Evolutionary conservation across 1,139 yeast species (phyloP), one percentile per base, ranked within the genome.

Genomic region (Waltiozyma sp.): DNA sequence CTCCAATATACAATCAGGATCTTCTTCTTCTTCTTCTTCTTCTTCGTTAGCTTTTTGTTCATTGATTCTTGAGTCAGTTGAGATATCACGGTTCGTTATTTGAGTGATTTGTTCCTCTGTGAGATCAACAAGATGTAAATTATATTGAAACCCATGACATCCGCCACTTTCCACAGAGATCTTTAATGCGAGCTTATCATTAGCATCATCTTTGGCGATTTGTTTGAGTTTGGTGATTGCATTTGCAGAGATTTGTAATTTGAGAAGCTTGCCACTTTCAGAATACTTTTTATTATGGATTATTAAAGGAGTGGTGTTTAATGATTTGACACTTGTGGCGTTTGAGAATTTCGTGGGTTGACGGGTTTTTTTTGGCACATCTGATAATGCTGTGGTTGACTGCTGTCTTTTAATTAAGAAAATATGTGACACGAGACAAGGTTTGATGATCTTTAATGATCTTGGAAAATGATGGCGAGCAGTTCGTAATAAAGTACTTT

Each of bases 101-200:
- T 26, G 28, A 11, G 28, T 4, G 4, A 26, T 11, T 26, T 26
- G 28, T 11, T 10, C 13, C 7, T 26, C 28, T 7, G 6, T 13
- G 4, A 68, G 56, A 39, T 72, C 69, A 10, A 63, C 57, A 38
- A 72, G 61, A 46, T 77, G 73, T 55, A 91, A 68, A 49, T 82
- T 75, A 57, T 91, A 91, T 61, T 91, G 98, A 63, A 87, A 93
- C 26, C 99, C 98, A 61, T 91, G 99, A 61, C 98, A 93, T 3
- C 99, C 99, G 7, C 98, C 99, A 56, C 95, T 84, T 54, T 89
- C 97, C 6, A 93, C 97, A n/a, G 73, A 66, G 7, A 93, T 75
- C 41, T 82, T 68, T 38, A 91, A 66, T 0, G 85, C 85, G n/a
- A 80, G 57, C 40, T 77, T 66, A 0, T 78, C 74, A 44, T 80